Evolutionary conservation across 441 rosid species (phyloP), one percentile per base, ranked within the genome.

Genomic region (Jatropha multifida): DNA sequence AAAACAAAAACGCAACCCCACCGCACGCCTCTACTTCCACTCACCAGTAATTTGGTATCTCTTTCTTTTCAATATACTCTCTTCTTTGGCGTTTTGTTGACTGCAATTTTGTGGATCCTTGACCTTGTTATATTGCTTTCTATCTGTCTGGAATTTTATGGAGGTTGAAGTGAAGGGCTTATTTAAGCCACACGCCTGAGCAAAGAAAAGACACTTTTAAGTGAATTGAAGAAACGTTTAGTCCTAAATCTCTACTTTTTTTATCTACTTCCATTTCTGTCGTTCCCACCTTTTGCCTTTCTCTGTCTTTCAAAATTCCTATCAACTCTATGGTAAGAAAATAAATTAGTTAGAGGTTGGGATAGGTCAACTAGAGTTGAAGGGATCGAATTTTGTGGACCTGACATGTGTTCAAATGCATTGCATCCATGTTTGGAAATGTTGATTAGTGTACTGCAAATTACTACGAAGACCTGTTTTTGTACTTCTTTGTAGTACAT

Each of bases 401-500:
- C 76, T 4, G 41, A 26, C 79, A 64, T 9, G 20, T 63, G 77
- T 74, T 48, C 18, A 14, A 41, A 18, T 5, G 41, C 5, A 14
- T 65, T 46, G 17, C 38, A n/a, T 56, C 27, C 78, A 49, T 20
- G 15, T 40, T 61, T 49, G 52, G 74, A 68, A 49, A 1, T 10
- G 4, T 52, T 20, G 40, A 40, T 2, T 15, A 5, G 26, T 82
- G 84, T 85, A 82, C 82, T 85, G 48, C 85, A 72, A 74, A 65
- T 2, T 5, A 40, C 23, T 61, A 9, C 42, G 13, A 20, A 20
- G 58, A 6, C 26, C 26, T 27, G 3, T 52, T 64, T 41, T 74
- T 72, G 83, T 81, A 83, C 85, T 81, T 65, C 83, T 65, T 76
- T 81, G 83, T 32, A 81, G 82, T 77, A 82, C 86, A 83, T 49